Percentiles rank a stretch among this genome's conserved stretches.
These are phyloP conservation scores for Bremia lactucae DNA, from an alignment of 352 stramenopile genomes.

Conservation along the genomic window DNA sequence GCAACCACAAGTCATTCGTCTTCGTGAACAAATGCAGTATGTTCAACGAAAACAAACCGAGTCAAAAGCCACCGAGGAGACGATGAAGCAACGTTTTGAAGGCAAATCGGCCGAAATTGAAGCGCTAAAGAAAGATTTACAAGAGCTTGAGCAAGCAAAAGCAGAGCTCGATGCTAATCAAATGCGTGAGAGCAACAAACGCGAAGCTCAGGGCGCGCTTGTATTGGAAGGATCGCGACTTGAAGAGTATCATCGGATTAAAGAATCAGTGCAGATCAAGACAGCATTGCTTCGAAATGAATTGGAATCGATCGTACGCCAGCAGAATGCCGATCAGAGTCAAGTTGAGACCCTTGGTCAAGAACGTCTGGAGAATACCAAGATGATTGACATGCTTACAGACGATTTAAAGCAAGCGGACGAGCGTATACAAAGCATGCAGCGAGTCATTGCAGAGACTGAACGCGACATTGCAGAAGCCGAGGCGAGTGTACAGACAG, in stretches of 20 bases:
- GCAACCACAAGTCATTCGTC: constrained; percentile 55
- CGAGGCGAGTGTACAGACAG: constrained; percentile 37
- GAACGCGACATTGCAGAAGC: constrained; percentile 42
- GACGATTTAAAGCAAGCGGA: constrained; percentile 54
- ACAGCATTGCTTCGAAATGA: constrained; percentile 63
- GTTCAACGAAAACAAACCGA: constrained; percentile 55
- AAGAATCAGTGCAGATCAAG: constrained; percentile 56
- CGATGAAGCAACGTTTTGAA: constrained; percentile 63
- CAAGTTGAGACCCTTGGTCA: constrained; percentile 62
- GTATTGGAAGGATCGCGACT: constrained; percentile 53
- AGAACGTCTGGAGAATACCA: constrained; percentile 61
- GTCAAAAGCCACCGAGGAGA: constrained; percentile 33
- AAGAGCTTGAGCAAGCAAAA: constrained; percentile 52
- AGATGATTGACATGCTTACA: constrained; percentile 46
- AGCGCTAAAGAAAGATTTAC: constrained; percentile 56
- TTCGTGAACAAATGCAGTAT: constrained; percentile 87
- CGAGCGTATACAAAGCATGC: constrained; percentile 59
- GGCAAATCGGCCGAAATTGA: constrained; percentile 82
- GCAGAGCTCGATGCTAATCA: constrained; percentile 39
- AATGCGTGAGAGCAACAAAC: constrained; percentile 20
- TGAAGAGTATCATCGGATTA: constrained; percentile 81
- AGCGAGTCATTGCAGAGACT: constrained; percentile 52
- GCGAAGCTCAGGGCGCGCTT: constrained; percentile 32
- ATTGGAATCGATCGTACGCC: constrained; percentile 53
- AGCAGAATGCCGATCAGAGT: constrained; percentile 58